Evolutionary conservation across 805 yeast genomes (phyloP).

Genomic region (Priceomyces carsonii): DNA sequence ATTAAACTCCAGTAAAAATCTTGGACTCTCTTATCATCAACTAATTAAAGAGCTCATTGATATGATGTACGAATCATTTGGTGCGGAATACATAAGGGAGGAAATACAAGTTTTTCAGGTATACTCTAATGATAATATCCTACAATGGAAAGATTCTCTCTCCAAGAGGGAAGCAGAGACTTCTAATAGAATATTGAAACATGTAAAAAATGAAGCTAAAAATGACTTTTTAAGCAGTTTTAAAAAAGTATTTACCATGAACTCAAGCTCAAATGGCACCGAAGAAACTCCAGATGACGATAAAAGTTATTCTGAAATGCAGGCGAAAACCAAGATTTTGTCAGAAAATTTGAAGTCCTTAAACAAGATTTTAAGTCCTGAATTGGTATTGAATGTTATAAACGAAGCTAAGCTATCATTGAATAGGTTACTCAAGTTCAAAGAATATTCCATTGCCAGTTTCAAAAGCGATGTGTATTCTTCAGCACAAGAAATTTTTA

Average conservation of each 20-base stretch:
- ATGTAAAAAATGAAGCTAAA: slow-evolving; percentile 50
- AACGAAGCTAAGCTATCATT: slow-evolving; percentile 67
- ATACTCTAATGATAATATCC: slow-evolving; percentile 23
- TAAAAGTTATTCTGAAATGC: slow-evolving; percentile 61
- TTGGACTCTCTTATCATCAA: slow-evolving; percentile 35
- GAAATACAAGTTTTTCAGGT: slow-evolving; percentile 30
- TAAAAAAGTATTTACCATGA: slow-evolving; percentile 56
- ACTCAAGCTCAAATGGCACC: slow-evolving; percentile 23
- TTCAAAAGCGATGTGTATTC: slow-evolving; percentile 33
- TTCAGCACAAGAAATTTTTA: slow-evolving; percentile 63
- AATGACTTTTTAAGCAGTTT: slow-evolving; percentile 64
- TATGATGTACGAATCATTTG: slow-evolving; percentile 41
- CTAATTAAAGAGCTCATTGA: slow-evolving; percentile 40
- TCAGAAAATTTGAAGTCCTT: slow-evolving; percentile 74
- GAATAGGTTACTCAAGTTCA: slow-evolving; percentile 51
- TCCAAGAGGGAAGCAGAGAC: slow-evolving; percentile 49
- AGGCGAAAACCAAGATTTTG: slow-evolving; percentile 78
- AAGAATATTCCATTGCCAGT: slow-evolving; percentile 33
- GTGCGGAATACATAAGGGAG: slow-evolving; percentile 40
- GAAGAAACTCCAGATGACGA: slow-evolving; percentile 17
- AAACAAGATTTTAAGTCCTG: slow-evolving; percentile 76
- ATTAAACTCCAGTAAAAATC: slow-evolving; percentile 31
- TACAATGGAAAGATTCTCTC: slow-evolving; percentile 35
- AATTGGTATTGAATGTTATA: slow-evolving; percentile 69
- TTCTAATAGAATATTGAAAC: slow-evolving; percentile 47